phyloP scores from a whole-genome alignment of 306 rosid genomes.

The Malus fusca region DNA sequence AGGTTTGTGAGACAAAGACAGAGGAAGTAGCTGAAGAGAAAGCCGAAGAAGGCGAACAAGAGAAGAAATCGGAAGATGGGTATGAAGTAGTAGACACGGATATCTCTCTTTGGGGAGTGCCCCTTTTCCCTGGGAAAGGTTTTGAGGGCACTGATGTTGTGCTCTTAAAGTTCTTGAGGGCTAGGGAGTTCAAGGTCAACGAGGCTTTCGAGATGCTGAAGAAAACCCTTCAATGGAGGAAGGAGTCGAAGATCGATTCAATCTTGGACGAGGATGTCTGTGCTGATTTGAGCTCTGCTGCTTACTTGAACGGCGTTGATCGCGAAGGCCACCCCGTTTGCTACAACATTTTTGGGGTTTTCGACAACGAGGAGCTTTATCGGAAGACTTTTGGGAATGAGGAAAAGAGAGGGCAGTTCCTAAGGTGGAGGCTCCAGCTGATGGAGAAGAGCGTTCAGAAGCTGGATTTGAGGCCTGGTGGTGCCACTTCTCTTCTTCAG shows the following conservation, averaged over 20 bases:
- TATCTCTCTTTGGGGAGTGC: conserved; percentile 70
- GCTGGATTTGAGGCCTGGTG: conserved; percentile 48
- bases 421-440: conserved; percentile 77
- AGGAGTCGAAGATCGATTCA: conserved; percentile 51
- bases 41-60: not conserved
- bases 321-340: conserved; percentile 65
- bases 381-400: conserved; percentile 65
- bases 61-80: not conserved
- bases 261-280: conserved; percentile 52
- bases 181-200: conserved; percentile 77
- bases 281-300: conserved; percentile 54
- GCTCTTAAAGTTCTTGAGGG: conserved; percentile 69
- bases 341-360: conserved; percentile 81
- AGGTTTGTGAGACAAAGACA: not conserved
- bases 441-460: conserved; percentile 72
- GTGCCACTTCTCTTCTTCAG: conserved; percentile 56
- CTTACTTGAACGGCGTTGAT: conserved; percentile 50
- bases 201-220: conserved; percentile 64
- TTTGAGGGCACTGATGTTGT: conserved; percentile 64
- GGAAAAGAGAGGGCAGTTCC: conserved; percentile 61
- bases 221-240: conserved; percentile 68
- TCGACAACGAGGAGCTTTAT: conserved; percentile 57
- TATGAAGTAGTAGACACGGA: conserved; percentile 16
- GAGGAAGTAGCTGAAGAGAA: not conserved
- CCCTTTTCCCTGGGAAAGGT: conserved; percentile 40